A percentile compares a stretch with the other conserved stretches of the same genome.
These are phyloP conservation scores for Senna tora DNA, from an alignment of 306 rosid genomes.

Conservation along the genomic window DNA sequence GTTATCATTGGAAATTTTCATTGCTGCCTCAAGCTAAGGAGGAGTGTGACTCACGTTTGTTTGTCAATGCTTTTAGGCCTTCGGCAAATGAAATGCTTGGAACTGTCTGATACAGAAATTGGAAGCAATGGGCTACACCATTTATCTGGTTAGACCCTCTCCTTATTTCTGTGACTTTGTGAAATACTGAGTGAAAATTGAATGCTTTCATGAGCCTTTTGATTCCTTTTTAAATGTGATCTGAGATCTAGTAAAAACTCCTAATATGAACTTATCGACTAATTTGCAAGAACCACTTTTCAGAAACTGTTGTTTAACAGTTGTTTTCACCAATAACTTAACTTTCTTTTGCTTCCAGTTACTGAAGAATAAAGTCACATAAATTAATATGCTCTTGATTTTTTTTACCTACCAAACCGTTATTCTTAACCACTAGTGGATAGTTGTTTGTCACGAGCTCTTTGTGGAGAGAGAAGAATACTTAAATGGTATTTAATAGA, in stretches of 20 bases:
- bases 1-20: constrained; percentile 31
- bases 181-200: not conserved
- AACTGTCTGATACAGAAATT: constrained; percentile 88
- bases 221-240: not conserved
- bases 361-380: not conserved
- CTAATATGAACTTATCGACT: not conserved
- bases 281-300: not conserved
- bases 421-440: not conserved
- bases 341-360: not conserved
- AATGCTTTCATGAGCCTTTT: not conserved
- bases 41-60: constrained; percentile 33
- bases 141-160: constrained; percentile 70
- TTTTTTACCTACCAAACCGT: not conserved
- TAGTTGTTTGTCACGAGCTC: not conserved
- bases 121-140: constrained; percentile 83
- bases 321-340: not conserved
- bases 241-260: not conserved
- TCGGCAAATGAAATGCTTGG: constrained; percentile 74
- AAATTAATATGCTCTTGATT: not conserved
- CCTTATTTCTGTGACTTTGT: not conserved
- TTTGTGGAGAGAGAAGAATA: too few relatives aligned
- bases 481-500: too few relatives aligned
- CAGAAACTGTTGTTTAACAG: not conserved
- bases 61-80: constrained; percentile 59
- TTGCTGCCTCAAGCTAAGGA: constrained; percentile 21